These are phyloP conservation scores for Cladophialophora chaetospira DNA, from an alignment of 2,329 filamentous ascomycete species.

Conservation along the genomic window DNA sequence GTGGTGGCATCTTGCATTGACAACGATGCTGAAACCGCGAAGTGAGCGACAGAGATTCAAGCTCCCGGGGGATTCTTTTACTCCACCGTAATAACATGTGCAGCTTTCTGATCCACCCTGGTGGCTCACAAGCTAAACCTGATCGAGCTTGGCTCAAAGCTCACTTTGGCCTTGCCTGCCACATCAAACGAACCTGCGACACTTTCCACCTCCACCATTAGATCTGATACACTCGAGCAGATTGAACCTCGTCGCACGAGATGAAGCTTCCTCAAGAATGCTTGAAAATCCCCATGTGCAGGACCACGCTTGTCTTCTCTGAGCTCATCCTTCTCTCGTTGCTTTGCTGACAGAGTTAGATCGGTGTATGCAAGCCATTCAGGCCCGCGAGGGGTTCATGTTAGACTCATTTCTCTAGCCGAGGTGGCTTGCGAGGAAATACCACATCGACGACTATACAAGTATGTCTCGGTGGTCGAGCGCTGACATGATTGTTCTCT, in stretches of 20 bases:
- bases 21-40: too few species aligned
- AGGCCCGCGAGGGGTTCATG: background rate
- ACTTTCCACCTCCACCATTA: conserved; percentile 1
- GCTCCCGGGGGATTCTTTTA: too few species aligned
- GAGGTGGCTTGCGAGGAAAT: background rate
- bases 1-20: too few species aligned
- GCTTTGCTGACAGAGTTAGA: background rate
- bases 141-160: background rate
- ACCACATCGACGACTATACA: too few species aligned
- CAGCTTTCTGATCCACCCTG: too few species aligned
- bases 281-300: background rate
- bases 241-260: background rate
- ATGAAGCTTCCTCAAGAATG: background rate
- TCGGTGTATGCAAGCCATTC: conserved; percentile 1
- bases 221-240: conserved; percentile 7
- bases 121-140: too few species aligned
- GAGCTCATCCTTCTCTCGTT: background rate
- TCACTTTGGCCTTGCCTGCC: background rate
- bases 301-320: background rate
- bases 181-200: conserved; percentile 11
- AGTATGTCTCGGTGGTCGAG: background rate
- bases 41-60: too few species aligned
- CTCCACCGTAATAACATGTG: too few species aligned
- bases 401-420: background rate
- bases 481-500: background rate